phyloP scores from a whole-genome alignment of 2,329 filamentous ascomycete genomes.

The Zymoseptoria passerinii region DNA sequence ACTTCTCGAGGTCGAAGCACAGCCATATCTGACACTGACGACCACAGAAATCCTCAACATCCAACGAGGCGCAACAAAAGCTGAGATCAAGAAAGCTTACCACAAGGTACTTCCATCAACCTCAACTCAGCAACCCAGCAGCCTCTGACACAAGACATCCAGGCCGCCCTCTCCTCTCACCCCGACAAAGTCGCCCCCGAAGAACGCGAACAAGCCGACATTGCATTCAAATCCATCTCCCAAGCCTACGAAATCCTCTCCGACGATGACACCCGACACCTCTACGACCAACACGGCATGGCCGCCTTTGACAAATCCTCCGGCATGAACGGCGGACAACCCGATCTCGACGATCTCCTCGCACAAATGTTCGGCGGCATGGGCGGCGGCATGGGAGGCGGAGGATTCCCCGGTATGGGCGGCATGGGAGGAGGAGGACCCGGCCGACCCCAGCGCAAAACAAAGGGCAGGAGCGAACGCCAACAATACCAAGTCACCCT shows the following conservation, averaged over 20 bases:
- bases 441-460: conserved; percentile 31
- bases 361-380: conserved; percentile 76
- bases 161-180: conserved; percentile 64
- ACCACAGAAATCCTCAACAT: conserved; percentile 68
- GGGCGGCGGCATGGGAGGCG: conserved; percentile 52
- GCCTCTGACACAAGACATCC: background rate
- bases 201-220: conserved; percentile 74
- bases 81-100: conserved; percentile 91
- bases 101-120: conserved; percentile 58
- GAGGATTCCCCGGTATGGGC: conserved; percentile 37
- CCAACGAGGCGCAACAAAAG: conserved; percentile 59
- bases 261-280: conserved; percentile 84
- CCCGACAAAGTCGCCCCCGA: conserved; percentile 91
- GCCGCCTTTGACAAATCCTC: conserved; percentile 77
- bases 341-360: conserved; percentile 86
- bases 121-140: background rate
- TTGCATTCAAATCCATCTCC: conserved; percentile 84
- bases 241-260: conserved; percentile 96
- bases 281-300: conserved; percentile 96
- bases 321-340: conserved; percentile 55
- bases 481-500: conserved; percentile 84
- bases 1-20: too few species aligned
- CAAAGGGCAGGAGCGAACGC: conserved; percentile 71
- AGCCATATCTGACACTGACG: conserved; percentile 29
- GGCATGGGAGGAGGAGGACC: conserved; percentile 21